Conservation (phyloP, 192 early-diverging fungal species). For the Podila horticola region DNA sequence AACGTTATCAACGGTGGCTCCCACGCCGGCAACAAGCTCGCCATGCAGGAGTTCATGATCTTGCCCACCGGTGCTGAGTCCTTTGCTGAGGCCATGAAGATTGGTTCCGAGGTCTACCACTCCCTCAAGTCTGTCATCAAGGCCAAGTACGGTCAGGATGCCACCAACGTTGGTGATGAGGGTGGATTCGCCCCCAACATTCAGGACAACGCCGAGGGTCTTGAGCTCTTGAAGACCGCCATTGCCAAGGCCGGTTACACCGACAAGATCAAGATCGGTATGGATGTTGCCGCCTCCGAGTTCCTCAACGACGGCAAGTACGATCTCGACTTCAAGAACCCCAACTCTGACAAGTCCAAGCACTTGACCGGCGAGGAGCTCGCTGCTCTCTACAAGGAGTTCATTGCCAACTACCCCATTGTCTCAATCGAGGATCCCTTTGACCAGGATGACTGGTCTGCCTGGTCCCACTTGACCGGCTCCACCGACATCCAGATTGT, state of each 20-base stretch:
- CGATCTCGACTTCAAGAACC: conserved; percentile 98
- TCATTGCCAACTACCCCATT: conserved; percentile 87
- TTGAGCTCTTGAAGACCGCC: conserved; percentile 89
- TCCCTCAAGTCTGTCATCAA: conserved; percentile 96
- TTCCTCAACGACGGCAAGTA: conserved; percentile 98
- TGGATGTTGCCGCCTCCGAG: conserved; percentile 98
- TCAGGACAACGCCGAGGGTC: conserved; percentile 95
- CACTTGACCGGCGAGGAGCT: conserved; percentile 82
- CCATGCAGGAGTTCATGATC: conserved; percentile 99
- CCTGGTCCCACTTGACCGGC: conserved; percentile 84
- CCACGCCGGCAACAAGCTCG: conserved; percentile 99
- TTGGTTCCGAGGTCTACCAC: conserved; percentile 98
- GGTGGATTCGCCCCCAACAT: conserved; percentile 99
- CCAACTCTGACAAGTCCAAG: conserved; percentile 80
- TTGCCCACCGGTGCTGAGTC: conserved; percentile 93
- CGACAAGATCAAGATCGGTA: conserved; percentile 95
- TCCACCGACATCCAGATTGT: conserved; percentile 85
- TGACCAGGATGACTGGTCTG: conserved; percentile 98
- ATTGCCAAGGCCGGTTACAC: conserved; percentile 97
- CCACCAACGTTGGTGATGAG: conserved; percentile 99
- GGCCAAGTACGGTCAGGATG: conserved; percentile 98
- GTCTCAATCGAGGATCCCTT: conserved; percentile 99
- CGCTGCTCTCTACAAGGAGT: conserved; percentile 85
- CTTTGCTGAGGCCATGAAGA: conserved; percentile 97
- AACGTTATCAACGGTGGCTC: conserved; percentile 99